Conservation (phyloP, 2,329 filamentous ascomycete genomes). For the Hypoxylon sp. region DNA sequence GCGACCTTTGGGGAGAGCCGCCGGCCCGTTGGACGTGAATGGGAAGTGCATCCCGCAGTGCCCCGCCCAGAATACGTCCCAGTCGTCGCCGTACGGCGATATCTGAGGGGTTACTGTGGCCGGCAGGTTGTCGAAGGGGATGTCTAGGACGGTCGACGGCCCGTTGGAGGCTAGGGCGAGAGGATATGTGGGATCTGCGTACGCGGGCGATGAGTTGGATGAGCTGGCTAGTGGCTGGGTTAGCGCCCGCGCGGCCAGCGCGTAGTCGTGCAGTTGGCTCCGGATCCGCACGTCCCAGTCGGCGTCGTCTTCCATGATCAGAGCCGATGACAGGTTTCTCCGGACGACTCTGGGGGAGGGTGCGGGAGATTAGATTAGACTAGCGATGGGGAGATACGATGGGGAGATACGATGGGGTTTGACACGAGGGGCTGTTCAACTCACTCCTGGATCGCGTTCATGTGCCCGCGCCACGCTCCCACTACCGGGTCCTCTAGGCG, state of each 20-base stretch:
- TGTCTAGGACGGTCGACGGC: conserved; percentile 31
- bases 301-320: conserved; percentile 65
- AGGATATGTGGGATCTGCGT: conserved; percentile 52
- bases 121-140: conserved; percentile 43
- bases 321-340: conserved; percentile 59
- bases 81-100: conserved; percentile 66
- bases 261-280: conserved; percentile 57
- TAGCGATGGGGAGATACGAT: not conserved
- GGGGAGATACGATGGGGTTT: not conserved
- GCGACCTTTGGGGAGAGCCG: conserved; percentile 50
- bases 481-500: conserved; percentile 52
- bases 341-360: conserved; percentile 59
- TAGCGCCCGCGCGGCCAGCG: conserved; percentile 42
- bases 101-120: conserved; percentile 33
- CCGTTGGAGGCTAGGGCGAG: conserved; percentile 51
- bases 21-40: conserved; percentile 27
- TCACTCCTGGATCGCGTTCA: conserved; percentile 57
- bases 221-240: conserved; percentile 51
- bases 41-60: conserved; percentile 61
- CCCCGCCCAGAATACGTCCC: conserved; percentile 68
- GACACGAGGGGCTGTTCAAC: conserved; percentile 8
- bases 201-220: conserved; percentile 52
- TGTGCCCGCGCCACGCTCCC: conserved; percentile 59
- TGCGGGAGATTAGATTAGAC: not conserved
- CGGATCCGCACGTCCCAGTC: conserved; percentile 65